Evolutionary conservation across 257 asterid genomes (phyloP), one percentile per base, ranked within the genome.

Genomic region (Salvia hispanica): DNA sequence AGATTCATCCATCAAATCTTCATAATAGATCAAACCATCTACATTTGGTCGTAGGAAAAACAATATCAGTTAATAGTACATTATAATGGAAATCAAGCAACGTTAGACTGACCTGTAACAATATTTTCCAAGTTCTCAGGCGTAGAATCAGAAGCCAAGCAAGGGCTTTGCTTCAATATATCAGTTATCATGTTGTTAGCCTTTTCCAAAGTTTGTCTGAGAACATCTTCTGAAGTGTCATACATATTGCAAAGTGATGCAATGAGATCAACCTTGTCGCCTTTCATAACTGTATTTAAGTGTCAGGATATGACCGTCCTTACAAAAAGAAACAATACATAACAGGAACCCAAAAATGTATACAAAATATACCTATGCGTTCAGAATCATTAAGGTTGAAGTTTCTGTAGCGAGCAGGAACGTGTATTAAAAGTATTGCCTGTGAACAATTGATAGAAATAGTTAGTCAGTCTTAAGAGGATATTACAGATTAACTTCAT

Each of bases 381-480:
- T 86, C 83, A 58, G 94, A 81, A 67, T 93, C 94, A 58, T 73
- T 73, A 47, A 88, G 74, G 51, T 62, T 76, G 77, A 88, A 80
- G 61, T 86, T 88, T 78, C 95, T 83, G 85, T 78, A 80, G 76
- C 79, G 74, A 15, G 80, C 77, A 59, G 97, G 99, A 28, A 88
- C 86, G 46, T 93, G 97, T 64, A 86, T 77, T 25, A 93, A 72
- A 66, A 90, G 92, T 77, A 93, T 80, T 28, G 96, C 97, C 99
- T 93, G 96, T 37, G 44, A 78, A 36, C 25, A 71, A 68, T 57
- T 67, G 74, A 67, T 63, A 76, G 67, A n/a, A 48, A 48, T 40
- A 52, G 77, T 8, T 55, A 60, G 63, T 37, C 31, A 64, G 2
- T 59, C 47, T 62, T 12, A 55, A 39, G 16, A 51, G 15, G 40